A percentile compares a stretch with the other conserved stretches of the same genome.
Evolutionary conservation across 2,329 filamentous ascomycete species (phyloP).

Genomic region (Arachnomyces sp.): DNA sequence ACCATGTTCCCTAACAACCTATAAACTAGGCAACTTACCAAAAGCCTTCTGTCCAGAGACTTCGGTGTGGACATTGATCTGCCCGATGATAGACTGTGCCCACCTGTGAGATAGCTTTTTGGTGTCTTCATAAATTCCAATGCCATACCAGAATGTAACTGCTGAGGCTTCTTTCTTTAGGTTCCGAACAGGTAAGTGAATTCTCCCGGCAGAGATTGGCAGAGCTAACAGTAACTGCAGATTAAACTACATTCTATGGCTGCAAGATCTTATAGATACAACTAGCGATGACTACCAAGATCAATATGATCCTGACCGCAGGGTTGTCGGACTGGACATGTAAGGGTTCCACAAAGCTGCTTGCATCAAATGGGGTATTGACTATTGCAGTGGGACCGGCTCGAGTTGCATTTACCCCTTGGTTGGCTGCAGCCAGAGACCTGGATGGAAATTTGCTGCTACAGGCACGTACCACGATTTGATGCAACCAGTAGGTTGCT

Average conservation of each 20-base stretch:
- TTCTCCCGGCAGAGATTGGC: not conserved
- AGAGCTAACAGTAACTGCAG: conserved; percentile 38
- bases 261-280: conserved; percentile 71
- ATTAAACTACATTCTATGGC: conserved; percentile 85
- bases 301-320: conserved; percentile 46
- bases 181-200: conserved; percentile 37
- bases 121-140: not conserved
- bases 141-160: not conserved
- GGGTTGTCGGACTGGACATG: conserved; percentile 68
- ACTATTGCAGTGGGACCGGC: conserved; percentile 59
- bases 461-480: conserved; percentile 42
- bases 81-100: conserved; percentile 72
- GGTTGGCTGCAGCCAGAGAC: conserved; percentile 60
- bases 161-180: conserved; percentile 16
- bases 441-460: conserved; percentile 62
- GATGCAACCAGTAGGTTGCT: not conserved
- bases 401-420: conserved; percentile 88
- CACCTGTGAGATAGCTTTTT: conserved; percentile 51
- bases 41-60: conserved; percentile 64
- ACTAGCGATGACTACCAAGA: conserved; percentile 43
- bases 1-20: not conserved
- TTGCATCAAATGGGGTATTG: conserved; percentile 10
- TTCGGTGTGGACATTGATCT: conserved; percentile 65
- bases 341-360: conserved; percentile 18
- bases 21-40: conserved; percentile 56